Base-by-base conservation (phyloP, 371 early-diverging fungal species). In the Mucor irregularis region DNA sequence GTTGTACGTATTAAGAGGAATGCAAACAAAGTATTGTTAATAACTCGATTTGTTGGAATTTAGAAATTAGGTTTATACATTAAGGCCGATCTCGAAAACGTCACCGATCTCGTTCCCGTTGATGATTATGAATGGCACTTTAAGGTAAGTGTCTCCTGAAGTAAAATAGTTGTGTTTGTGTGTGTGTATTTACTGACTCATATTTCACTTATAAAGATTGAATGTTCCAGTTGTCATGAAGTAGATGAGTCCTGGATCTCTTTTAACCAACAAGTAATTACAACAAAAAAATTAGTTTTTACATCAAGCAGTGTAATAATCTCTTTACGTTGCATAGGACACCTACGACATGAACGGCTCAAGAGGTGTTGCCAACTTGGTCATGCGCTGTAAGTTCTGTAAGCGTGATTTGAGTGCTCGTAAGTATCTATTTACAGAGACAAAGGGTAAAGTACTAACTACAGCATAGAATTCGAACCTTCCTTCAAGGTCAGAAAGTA, bases 351-450 rank as follows among this genome's bases (percentile, higher is more conserved):
- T 86, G 54, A 61, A 73, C 25, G 77, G 81, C 10, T 80, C 81
- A 4, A 78, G 93, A 53, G 95, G 95, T 25, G 73, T 77, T 25
- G 93, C 96, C 50, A 94, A 95, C 71, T 73, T 95, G 47, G 90
- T 92, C 14, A 92, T 96, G 89, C 80, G 78, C 47, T 97, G 97
- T 88, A 94, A 95, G 77, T 89, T 89, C 57, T 97, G 97, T 80
- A 90, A 87, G 57, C 85, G 89, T 38, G 92, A 92, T 64, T 74
- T 81, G 31, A 84, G 85, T 39, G 86, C 87, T 13, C 78, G 88
- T 87, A 80, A 37, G 28, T 24, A 17, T 30, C 49, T 63, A 16
- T 6, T 7, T 17, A 9, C 25, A 25, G 24, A 22, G 30, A 17
- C 1, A n/a, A 30, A 30, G 5, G 35, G 5, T 13, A 11, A 4